Percentiles rank a stretch among this genome's conserved stretches.
Evolutionary conservation across 768 basidiomycete genomes (phyloP).

Genomic region (Hydnomerulius pinastri): DNA sequence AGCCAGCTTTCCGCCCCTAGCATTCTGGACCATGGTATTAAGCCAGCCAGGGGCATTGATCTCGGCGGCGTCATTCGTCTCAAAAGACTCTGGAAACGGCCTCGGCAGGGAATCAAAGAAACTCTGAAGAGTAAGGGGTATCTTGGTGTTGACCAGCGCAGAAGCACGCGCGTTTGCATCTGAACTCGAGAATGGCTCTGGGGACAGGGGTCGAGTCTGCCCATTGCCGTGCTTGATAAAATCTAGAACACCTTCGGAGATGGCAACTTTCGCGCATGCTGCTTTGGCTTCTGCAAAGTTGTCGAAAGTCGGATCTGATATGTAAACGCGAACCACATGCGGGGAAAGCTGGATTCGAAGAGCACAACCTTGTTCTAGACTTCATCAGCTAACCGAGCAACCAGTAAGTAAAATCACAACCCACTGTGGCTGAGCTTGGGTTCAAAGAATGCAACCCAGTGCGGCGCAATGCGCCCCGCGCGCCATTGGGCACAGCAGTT

Average conservation of each 20-base stretch:
- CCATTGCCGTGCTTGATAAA: constrained; percentile 61
- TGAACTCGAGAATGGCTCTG: constrained; percentile 4
- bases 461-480: constrained; percentile 48
- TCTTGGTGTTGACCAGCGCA: constrained; percentile 7
- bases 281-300: constrained; percentile 47
- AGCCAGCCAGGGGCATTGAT: constrained; percentile 59
- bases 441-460: constrained; percentile 55
- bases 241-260: constrained; percentile 55
- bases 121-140: constrained; percentile 46
- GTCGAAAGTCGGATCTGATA: constrained; percentile 46
- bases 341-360: constrained; percentile 55
- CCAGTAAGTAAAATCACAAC: constrained; percentile 15
- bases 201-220: constrained; percentile 40
- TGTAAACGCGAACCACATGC: constrained; percentile 52
- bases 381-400: background rate
- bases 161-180: constrained; percentile 7
- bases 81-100: constrained; percentile 59
- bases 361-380: constrained; percentile 53
- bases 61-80: constrained; percentile 45
- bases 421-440: constrained; percentile 45
- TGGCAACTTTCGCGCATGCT: constrained; percentile 55
- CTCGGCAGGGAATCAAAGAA: constrained; percentile 69
- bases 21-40: constrained; percentile 49
- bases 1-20: constrained; percentile 50
- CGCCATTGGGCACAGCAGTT: constrained; percentile 57